Percentiles rank a stretch among this genome's conserved stretches.
These are phyloP conservation scores for Magnusiomyces ingens DNA, from an alignment of 1,139 yeast genomes.

Conservation along the genomic window DNA sequence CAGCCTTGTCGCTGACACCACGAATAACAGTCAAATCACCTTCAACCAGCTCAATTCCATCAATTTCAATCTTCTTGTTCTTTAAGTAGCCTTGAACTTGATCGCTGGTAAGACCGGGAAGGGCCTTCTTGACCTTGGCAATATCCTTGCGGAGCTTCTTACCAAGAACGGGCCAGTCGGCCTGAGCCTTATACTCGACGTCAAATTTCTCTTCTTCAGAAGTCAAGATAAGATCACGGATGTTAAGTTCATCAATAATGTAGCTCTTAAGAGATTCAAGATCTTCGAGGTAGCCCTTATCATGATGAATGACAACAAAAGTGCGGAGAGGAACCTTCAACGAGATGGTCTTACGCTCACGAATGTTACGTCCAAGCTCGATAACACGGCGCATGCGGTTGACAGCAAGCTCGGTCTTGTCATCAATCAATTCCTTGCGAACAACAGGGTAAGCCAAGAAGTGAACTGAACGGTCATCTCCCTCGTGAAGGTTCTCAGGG, in stretches of 20 bases:
- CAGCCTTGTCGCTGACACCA: conserved; percentile 65
- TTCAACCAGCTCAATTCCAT: conserved; percentile 76
- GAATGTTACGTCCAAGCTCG: conserved; percentile 90
- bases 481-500: conserved; percentile 40
- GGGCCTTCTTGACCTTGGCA: conserved; percentile 87
- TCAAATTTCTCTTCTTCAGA: conserved; percentile 88
- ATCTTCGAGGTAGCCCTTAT: conserved; percentile 65
- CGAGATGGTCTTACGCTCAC: conserved; percentile 92
- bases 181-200: conserved; percentile 88
- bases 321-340: conserved; percentile 91
- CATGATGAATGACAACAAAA: conserved; percentile 79
- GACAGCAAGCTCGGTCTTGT: conserved; percentile 65
- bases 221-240: conserved; percentile 81
- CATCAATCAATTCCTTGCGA: conserved; percentile 76
- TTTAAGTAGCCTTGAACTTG: conserved; percentile 73
- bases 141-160: conserved; percentile 93
- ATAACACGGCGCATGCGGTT: conserved; percentile 95
- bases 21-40: conserved; percentile 90
- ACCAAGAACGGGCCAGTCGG: conserved; percentile 99
- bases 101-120: conserved; percentile 71
- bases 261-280: conserved; percentile 70
- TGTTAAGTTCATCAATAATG: conserved; percentile 84
- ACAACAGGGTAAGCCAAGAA: conserved; percentile 84
- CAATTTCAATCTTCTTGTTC: conserved; percentile 73
- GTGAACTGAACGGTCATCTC: conserved; percentile 80